phyloP scores from a whole-genome alignment of 1,284 basidiomycete genomes.

The Rhodofomes roseus region DNA sequence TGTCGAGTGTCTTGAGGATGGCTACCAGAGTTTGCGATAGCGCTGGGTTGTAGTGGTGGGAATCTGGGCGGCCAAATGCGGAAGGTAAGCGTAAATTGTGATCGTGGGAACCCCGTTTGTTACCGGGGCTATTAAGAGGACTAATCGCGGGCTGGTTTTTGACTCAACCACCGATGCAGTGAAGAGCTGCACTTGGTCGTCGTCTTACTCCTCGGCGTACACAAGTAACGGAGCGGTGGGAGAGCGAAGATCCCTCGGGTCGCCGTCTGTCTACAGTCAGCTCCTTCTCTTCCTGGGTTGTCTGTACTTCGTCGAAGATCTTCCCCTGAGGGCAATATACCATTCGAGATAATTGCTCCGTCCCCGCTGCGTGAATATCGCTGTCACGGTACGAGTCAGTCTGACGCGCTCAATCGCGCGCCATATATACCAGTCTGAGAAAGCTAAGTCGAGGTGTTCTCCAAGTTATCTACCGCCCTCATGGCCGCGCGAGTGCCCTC shows the following conservation, averaged over 20 bases:
- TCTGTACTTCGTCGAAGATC: slow-evolving; percentile 21
- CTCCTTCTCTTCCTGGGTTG: slow-evolving; percentile 13
- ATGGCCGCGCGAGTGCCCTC: slow-evolving; percentile 16
- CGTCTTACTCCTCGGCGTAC: slow-evolving; percentile 26
- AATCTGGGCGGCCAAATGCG: slow-evolving; percentile 5
- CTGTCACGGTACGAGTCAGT: slow-evolving; percentile 1
- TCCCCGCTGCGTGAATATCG: slow-evolving; percentile 6
- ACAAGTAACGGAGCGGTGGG: slow-evolving; percentile 47
- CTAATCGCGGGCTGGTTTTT: slow-evolving; percentile 2
- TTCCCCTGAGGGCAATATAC: slow-evolving; percentile 25
- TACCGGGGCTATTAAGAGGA: not conserved
- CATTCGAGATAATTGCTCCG: not conserved
- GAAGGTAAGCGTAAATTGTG: not conserved
- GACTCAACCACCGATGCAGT: slow-evolving; percentile 37
- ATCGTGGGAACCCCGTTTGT: slow-evolving; percentile 14
- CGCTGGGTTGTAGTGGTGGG: slow-evolving; percentile 6
- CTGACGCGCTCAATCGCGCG: not conserved
- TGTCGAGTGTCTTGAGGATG: slow-evolving; percentile 30
- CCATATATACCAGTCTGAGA: slow-evolving; percentile 1
- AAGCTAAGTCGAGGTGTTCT: not conserved
- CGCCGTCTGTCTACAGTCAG: slow-evolving; percentile 19
- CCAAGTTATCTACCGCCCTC: not conserved
- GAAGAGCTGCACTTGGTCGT: slow-evolving; percentile 39
- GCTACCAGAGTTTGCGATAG: slow-evolving; percentile 10
- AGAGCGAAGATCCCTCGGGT: slow-evolving; percentile 26